Evolutionary conservation across 2,329 filamentous ascomycete genomes (phyloP).

Genomic region (Ramularia collo-cygni): DNA sequence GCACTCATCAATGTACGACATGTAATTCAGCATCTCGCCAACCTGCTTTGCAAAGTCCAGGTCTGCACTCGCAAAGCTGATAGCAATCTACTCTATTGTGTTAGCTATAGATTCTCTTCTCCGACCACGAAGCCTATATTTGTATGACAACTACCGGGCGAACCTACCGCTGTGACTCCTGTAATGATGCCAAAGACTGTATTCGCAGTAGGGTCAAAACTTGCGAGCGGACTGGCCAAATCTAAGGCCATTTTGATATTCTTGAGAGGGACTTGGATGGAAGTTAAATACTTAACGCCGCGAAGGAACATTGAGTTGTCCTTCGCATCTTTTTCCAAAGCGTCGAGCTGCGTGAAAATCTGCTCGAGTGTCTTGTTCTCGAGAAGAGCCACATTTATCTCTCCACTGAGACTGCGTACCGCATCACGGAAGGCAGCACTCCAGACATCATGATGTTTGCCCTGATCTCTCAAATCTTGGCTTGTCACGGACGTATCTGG

Average conservation of each 20-base stretch:
- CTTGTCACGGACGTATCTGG: background rate
- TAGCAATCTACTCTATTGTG: background rate
- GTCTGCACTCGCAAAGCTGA: background rate
- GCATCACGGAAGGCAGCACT: background rate
- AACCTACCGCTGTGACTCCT: background rate
- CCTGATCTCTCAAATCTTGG: background rate
- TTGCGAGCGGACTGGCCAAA: background rate
- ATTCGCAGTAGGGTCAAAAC: background rate
- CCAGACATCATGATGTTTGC: background rate
- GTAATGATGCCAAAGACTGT: background rate
- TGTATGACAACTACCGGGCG: no score
- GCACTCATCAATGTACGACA: background rate
- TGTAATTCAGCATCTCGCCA: background rate
- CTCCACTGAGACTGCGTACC: background rate
- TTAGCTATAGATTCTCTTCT: no score
- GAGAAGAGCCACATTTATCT: background rate
- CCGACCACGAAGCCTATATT: no score
- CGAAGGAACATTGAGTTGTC: background rate
- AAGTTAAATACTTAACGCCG: background rate
- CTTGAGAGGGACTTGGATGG: background rate
- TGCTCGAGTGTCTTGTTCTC: background rate
- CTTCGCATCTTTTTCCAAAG: background rate
- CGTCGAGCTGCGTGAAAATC: background rate
- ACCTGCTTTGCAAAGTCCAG: conserved; percentile 1
- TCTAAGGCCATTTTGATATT: conserved; percentile 1